Percentiles rank a stretch among this genome's conserved stretches.
Conservation (phyloP, 768 basidiomycete species). For the Clitopilus passeckerianus region DNA sequence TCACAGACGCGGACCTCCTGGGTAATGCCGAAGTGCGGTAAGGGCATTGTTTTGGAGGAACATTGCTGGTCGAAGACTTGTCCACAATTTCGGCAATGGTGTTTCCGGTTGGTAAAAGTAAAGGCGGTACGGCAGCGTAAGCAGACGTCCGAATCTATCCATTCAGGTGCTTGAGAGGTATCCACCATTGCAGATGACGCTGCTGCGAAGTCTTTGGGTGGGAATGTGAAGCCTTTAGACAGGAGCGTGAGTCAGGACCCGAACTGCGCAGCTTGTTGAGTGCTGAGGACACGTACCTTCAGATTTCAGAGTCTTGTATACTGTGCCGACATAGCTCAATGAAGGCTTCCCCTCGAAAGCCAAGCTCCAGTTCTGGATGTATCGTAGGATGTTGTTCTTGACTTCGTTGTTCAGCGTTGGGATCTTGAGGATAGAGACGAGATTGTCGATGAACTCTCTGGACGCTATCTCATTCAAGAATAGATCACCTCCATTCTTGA, state of each 20-base stretch:
- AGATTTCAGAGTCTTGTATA: constrained; percentile 68
- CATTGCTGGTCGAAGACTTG: constrained; percentile 94
- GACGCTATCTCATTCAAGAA: constrained; percentile 84
- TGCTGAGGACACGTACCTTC: constrained; percentile 55
- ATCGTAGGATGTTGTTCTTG: constrained; percentile 68
- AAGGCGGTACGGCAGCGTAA: constrained; percentile 89
- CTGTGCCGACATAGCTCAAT: constrained; percentile 71
- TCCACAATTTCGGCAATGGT: constrained; percentile 98
- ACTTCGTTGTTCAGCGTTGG: constrained; percentile 77
- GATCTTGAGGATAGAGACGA: constrained; percentile 82
- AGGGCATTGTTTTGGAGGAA: constrained; percentile 74
- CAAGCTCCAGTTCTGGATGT: constrained; percentile 92
- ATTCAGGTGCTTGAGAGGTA: constrained; percentile 89
- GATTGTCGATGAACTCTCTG: constrained; percentile 90
- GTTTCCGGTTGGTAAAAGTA: constrained; percentile 93
- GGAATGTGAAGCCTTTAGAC: constrained; percentile 71
- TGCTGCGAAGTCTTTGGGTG: constrained; percentile 66
- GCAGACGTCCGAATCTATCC: constrained; percentile 96
- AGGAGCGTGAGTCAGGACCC: constrained; percentile 3
- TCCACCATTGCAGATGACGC: constrained; percentile 85
- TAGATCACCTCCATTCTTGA: constrained; percentile 96
- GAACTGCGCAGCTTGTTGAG: background rate
- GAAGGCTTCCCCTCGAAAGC: constrained; percentile 80
- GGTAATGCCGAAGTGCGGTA: constrained; percentile 91
- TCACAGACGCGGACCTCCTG: constrained; percentile 95